Evolutionary conservation across 2,329 filamentous ascomycete species (phyloP).

Genomic region (Triangularia verruculosa): DNA sequence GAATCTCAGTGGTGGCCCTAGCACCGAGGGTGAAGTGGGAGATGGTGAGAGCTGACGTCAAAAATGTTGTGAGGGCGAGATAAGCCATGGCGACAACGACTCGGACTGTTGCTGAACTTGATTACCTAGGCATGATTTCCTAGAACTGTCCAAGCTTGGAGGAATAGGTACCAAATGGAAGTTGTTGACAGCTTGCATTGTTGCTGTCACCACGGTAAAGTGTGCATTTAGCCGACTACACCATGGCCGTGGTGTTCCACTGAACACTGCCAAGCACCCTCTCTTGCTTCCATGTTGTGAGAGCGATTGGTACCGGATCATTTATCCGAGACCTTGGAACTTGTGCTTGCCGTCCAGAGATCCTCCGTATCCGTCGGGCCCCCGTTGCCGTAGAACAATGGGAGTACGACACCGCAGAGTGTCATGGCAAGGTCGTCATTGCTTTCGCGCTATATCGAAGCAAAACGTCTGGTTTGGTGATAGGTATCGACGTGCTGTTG

Average conservation of each 20-base stretch:
- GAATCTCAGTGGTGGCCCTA: neutral
- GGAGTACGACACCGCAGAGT: too few relatives aligned
- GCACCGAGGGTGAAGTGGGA: neutral
- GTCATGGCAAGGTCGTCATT: too few relatives aligned
- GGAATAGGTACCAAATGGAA: neutral
- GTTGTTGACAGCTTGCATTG: slow-evolving; percentile 10
- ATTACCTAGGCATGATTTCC: neutral
- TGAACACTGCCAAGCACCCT: neutral
- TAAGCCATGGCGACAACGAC: neutral
- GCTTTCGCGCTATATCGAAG: too few relatives aligned
- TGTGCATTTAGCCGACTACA: slow-evolving; percentile 2
- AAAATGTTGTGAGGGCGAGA: neutral
- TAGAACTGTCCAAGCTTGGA: neutral
- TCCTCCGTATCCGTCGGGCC: too few relatives aligned
- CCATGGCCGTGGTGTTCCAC: neutral
- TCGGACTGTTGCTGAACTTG: neutral
- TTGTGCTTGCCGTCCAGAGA: neutral
- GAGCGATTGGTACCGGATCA: neutral
- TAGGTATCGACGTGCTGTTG: too few relatives aligned
- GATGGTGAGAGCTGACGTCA: neutral
- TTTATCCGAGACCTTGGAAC: neutral
- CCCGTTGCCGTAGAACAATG: too few relatives aligned
- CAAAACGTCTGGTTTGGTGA: too few relatives aligned
- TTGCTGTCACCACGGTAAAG: neutral
- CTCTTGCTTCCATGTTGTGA: neutral